Base-by-base conservation (phyloP, 1,139 yeast species). In the Saccharomyces pastorianus region DNA sequence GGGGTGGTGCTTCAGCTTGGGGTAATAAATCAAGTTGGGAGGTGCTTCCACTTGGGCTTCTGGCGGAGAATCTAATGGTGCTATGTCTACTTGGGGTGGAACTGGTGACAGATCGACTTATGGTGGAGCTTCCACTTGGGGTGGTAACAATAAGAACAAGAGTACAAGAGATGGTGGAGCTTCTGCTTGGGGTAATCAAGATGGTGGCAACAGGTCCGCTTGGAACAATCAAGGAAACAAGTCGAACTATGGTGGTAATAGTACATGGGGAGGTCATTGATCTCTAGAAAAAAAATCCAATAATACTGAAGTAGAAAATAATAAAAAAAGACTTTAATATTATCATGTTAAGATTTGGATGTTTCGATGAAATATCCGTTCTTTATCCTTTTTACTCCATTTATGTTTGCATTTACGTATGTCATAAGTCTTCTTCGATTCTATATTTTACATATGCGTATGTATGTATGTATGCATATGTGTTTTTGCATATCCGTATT, bases 1-100 rank as follows among this genome's bases (percentile, higher is more conserved):
- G 72, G 68, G 72, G 71, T 54, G 72, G 73, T 56, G 74, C 78
- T 6, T 72, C 81, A 41, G 77, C 81, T 62, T 81, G 82, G 57
- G 70, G 68, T 49, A 65, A 65, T 55, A 67, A 66, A 53, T 67
- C 71, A 6, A 62, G 63, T 49, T 67, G 65, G 60, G 72, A 71
- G 71, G 71, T 50, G 69, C 71, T 23, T 67, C 71, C 11, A 64
- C 70, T 13, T 68, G 71, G 70, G 69, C 68, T 9, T 58, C 67
- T 11, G 61, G 64, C 51, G 70, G 69, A 46, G 69, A 65, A 32
- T 50, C 59, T 32, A 65, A 61, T 34, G 71, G 69, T 31, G 65
- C 64, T 13, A 55, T 67, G 6, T 64, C 71, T 11, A 59, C 70
- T 57, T 68, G 73, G 60, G 69, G 64, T 48, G 69, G 49, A 7